Evolutionary conservation across 176 grass and related monocot genomes (phyloP).

Genomic region (Saccharum spontaneum): DNA sequence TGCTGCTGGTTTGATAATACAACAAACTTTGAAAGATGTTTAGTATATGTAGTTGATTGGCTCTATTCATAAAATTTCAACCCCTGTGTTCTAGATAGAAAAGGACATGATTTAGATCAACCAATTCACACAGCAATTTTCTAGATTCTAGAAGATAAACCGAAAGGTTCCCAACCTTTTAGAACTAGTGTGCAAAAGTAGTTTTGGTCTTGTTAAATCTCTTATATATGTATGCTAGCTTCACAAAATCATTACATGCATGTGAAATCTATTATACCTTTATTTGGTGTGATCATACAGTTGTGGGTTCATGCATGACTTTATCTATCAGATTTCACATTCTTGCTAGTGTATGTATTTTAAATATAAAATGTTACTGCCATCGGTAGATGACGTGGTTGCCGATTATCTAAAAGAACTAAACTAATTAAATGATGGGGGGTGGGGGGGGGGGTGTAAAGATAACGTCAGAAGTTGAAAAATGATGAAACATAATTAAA

Average conservation of each 20-base stretch:
- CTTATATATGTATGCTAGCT: not conserved
- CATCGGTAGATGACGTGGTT: not conserved
- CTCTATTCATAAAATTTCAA: not conserved
- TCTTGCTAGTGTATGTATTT: not conserved
- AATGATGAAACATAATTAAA: not conserved
- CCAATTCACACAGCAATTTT: not conserved
- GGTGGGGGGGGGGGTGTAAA: not conserved
- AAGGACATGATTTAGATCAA: not conserved
- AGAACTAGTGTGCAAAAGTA: not conserved
- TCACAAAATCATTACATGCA: no score
- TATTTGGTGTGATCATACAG: not conserved
- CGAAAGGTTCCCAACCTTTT: not conserved
- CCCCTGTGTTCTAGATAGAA: not conserved
- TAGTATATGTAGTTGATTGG: not conserved
- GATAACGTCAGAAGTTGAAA: not conserved
- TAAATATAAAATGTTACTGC: not conserved
- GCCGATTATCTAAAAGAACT: not conserved
- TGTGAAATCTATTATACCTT: not conserved
- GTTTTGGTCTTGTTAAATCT: not conserved
- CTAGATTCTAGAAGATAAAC: not conserved
- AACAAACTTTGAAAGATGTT: not conserved
- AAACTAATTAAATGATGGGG: not conserved
- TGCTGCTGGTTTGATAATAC: not conserved
- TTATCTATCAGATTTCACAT: not conserved
- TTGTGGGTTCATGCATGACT: not conserved